Percentiles rank a stretch among this genome's conserved stretches.
These are phyloP conservation scores for Pochonia chlamydosporia DNA, from an alignment of 2,329 filamentous ascomycete genomes.

Conservation along the genomic window DNA sequence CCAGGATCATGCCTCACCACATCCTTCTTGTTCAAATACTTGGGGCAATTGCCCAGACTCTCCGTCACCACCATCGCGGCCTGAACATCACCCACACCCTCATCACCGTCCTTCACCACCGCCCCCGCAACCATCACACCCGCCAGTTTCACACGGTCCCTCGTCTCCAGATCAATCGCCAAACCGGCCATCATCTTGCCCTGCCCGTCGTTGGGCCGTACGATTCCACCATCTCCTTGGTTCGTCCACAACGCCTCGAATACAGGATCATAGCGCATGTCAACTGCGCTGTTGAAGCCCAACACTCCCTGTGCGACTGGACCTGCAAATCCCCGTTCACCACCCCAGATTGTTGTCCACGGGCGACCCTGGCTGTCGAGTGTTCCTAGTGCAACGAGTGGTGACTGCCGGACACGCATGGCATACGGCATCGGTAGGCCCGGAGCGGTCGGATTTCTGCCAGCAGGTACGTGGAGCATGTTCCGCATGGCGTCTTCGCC, in stretches of 20 bases:
- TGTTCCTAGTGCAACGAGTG: constrained; percentile 68
- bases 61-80: constrained; percentile 65
- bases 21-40: constrained; percentile 73
- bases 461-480: constrained; percentile 50
- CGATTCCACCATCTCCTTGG: constrained; percentile 34
- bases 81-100: constrained; percentile 33
- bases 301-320: constrained; percentile 58
- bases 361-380: constrained; percentile 59
- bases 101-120: constrained; percentile 33
- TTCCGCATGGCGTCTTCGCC: constrained; percentile 63
- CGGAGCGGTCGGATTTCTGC: constrained; percentile 60
- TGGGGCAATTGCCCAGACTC: constrained; percentile 77
- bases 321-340: constrained; percentile 60
- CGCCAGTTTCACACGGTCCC: constrained; percentile 68
- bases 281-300: constrained; percentile 56
- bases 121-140: constrained; percentile 62
- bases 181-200: constrained; percentile 42
- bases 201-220: constrained; percentile 31
- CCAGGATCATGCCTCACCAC: constrained; percentile 43
- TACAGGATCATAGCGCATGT: constrained; percentile 63
- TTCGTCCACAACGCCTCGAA: constrained; percentile 54
- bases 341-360: constrained; percentile 79
- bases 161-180: constrained; percentile 44
- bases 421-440: constrained; percentile 58
- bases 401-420: constrained; percentile 53